These are phyloP conservation scores for Podila minutissima DNA, from an alignment of 192 early-diverging fungal species.

Conservation along the genomic window DNA sequence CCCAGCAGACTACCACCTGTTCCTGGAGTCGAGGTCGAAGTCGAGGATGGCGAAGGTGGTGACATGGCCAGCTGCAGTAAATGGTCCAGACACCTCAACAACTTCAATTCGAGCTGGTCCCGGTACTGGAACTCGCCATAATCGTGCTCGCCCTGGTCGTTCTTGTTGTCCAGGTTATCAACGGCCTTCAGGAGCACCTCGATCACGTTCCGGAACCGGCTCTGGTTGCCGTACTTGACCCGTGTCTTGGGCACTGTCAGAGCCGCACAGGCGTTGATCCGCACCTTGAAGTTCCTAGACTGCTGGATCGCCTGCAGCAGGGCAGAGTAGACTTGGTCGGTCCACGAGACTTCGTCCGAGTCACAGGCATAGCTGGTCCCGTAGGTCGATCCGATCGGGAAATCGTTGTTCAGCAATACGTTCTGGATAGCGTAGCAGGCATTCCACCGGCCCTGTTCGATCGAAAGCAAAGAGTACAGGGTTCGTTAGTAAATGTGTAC, in stretches of 20 bases:
- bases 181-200: conserved; percentile 34
- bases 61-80: conserved; percentile 18
- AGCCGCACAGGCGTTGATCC: conserved; percentile 74
- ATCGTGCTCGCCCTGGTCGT: conserved; percentile 38
- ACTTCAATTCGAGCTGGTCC: conserved; percentile 27
- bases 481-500: background rate
- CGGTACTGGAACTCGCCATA: conserved; percentile 45
- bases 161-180: conserved; percentile 41
- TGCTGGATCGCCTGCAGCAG: conserved; percentile 60
- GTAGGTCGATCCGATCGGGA: conserved; percentile 63
- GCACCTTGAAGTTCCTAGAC: conserved; percentile 83
- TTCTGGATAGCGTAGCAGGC: conserved; percentile 77
- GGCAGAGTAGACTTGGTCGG: conserved; percentile 58
- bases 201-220: conserved; percentile 39
- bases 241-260: conserved; percentile 46
- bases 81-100: conserved; percentile 40
- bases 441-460: conserved; percentile 76
- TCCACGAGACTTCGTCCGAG: conserved; percentile 56
- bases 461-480: background rate
- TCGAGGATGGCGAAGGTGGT: background rate
- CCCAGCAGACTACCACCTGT: conserved; percentile 3
- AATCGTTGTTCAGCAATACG: conserved; percentile 60
- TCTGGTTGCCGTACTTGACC: conserved; percentile 54
- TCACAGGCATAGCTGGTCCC: conserved; percentile 51
- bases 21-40: conserved; percentile 1